These are phyloP conservation scores for Pichia phayaonensis DNA, from an alignment of 805 yeast species.

Conservation along the genomic window DNA sequence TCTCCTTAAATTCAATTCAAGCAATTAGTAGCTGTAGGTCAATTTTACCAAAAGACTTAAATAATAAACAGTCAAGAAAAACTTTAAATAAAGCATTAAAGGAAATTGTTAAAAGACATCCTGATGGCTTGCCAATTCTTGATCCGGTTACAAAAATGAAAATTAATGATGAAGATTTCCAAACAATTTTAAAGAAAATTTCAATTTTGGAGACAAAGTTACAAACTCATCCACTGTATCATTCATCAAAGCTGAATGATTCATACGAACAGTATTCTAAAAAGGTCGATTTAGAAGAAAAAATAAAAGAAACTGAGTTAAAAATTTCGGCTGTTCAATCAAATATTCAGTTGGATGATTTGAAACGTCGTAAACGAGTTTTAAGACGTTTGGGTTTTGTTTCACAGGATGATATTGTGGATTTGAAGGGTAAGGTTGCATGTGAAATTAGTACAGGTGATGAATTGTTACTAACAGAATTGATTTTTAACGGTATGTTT, in stretches of 20 bases:
- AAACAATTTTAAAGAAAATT: slow-evolving; percentile 61
- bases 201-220: slow-evolving; percentile 76
- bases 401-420: slow-evolving; percentile 81
- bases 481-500: slow-evolving; percentile 92
- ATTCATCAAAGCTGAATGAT: slow-evolving; percentile 51
- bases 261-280: slow-evolving; percentile 57
- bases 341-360: slow-evolving; percentile 87
- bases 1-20: slow-evolving; percentile 70
- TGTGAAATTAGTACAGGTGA: slow-evolving; percentile 93
- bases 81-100: slow-evolving; percentile 61
- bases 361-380: slow-evolving; percentile 88
- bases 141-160: slow-evolving; percentile 93
- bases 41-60: slow-evolving; percentile 68
- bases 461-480: slow-evolving; percentile 78
- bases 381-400: slow-evolving; percentile 87
- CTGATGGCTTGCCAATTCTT: slow-evolving; percentile 84
- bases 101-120: slow-evolving; percentile 77
- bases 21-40: slow-evolving; percentile 75
- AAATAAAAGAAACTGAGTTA: slow-evolving; percentile 51
- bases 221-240: slow-evolving; percentile 58
- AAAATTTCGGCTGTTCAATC: slow-evolving; percentile 81
- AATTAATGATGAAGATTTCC: slow-evolving; percentile 64
- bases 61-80: slow-evolving; percentile 49
- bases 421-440: slow-evolving; percentile 85
- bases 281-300: slow-evolving; percentile 54